Percentiles rank a stretch among this genome's conserved stretches.
These are phyloP conservation scores for Thecaphora thlaspeos DNA, from an alignment of 1,284 basidiomycete genomes.

Conservation along the genomic window DNA sequence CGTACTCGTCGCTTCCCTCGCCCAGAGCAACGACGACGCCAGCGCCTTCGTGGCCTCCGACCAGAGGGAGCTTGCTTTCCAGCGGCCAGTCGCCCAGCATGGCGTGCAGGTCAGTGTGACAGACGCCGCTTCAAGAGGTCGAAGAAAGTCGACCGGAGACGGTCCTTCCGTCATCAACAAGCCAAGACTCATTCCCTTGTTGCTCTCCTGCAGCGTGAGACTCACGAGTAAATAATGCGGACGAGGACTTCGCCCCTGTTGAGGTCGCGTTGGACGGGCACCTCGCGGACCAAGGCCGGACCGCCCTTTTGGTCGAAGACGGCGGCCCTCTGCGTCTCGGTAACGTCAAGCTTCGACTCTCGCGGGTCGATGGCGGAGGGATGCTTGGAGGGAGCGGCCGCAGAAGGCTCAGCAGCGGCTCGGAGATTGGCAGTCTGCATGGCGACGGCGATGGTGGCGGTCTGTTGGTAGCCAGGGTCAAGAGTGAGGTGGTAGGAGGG, in stretches of 20 bases:
- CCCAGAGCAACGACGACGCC: constrained; percentile 74
- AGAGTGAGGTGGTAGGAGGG: too few species aligned
- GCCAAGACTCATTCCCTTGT: too few species aligned
- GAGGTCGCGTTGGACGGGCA: constrained; percentile 68
- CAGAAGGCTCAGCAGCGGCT: too few species aligned
- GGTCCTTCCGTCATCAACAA: too few species aligned
- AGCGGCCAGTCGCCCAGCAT: constrained; percentile 54
- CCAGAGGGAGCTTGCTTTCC: constrained; percentile 67
- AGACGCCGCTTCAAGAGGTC: constrained; percentile 62
- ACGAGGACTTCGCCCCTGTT: constrained; percentile 77
- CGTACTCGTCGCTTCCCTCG: constrained; percentile 65
- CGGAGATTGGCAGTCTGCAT: too few species aligned
- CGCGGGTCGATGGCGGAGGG: constrained; percentile 30
- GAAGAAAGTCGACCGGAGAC: too few species aligned
- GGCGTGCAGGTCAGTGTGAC: constrained; percentile 34
- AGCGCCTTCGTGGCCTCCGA: constrained; percentile 78
- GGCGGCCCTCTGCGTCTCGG: constrained; percentile 32
- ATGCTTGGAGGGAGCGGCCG: too few species aligned
- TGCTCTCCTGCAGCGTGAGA: too few species aligned
- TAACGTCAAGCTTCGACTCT: constrained; percentile 36
- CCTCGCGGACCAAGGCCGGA: constrained; percentile 29
- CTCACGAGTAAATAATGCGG: constrained; percentile 62
- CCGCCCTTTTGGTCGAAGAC: constrained; percentile 46
- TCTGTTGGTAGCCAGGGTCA: too few species aligned
- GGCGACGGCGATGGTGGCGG: too few species aligned